A percentile compares a stretch with the other conserved stretches of the same genome.
Conservation (phyloP, 768 basidiomycete species). For the Suillus luteus region DNA sequence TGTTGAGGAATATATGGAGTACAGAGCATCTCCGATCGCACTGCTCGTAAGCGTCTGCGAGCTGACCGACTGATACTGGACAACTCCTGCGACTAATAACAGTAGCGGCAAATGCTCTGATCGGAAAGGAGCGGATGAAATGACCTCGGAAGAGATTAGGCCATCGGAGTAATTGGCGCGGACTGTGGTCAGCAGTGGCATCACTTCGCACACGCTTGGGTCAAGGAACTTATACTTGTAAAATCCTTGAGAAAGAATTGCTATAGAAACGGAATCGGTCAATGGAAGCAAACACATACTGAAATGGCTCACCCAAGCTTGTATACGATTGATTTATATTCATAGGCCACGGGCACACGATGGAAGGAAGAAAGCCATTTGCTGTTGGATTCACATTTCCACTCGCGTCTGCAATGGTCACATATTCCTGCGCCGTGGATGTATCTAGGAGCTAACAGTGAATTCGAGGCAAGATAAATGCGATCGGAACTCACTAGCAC, state of each 20-base stretch:
- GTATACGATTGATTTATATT: background rate
- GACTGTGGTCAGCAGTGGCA: conserved; percentile 13
- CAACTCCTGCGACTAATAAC: conserved; percentile 16
- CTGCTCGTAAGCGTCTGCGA: conserved; percentile 20
- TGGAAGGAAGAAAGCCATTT: conserved; percentile 10
- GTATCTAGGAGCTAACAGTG: background rate
- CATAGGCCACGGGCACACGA: conserved; percentile 15
- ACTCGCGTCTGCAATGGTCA: conserved; percentile 4
- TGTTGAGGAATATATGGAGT: conserved; percentile 13
- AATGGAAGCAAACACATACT: background rate
- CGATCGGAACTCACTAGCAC: background rate
- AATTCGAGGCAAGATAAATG: background rate
- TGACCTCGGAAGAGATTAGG: background rate
- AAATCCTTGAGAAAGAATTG: conserved; percentile 7
- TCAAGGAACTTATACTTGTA: conserved; percentile 14
- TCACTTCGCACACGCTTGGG: conserved; percentile 13
- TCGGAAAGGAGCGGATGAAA: background rate
- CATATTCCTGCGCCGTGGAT: background rate
- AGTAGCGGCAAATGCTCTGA: conserved; percentile 10
- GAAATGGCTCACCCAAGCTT: conserved; percentile 8
- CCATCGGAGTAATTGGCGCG: conserved; percentile 9
- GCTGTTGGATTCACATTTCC: background rate
- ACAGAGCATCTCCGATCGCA: conserved; percentile 21
- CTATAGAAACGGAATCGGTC: background rate
- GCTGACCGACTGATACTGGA: conserved; percentile 12